Evolutionary conservation across 257 asterid genomes (phyloP).

Genomic region (Scutellaria minor): DNA sequence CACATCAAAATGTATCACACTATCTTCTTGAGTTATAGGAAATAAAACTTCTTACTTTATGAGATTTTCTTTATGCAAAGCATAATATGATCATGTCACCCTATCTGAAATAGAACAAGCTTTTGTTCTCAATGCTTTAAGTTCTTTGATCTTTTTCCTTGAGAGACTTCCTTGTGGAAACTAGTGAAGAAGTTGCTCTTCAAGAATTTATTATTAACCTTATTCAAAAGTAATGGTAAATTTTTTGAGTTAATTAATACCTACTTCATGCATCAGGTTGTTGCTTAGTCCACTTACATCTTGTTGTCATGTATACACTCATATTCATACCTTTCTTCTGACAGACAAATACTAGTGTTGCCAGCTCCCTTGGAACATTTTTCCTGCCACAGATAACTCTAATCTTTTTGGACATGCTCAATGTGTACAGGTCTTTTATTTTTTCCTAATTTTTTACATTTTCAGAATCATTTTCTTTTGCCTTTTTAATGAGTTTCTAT

Average conservation of each 20-base stretch:
- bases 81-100: neutral
- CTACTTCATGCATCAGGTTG: neutral
- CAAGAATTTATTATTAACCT: conserved; percentile 9
- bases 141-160: neutral
- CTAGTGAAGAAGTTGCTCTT: neutral
- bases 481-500: neutral
- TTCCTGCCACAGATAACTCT: conserved; percentile 84
- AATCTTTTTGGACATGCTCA: conserved; percentile 95
- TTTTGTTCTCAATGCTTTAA: conserved; percentile 13
- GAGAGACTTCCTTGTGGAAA: neutral
- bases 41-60: neutral
- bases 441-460: conserved; percentile 2
- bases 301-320: conserved; percentile 10
- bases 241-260: neutral
- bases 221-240: neutral
- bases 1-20: neutral
- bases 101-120: neutral
- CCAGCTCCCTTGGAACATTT: conserved; percentile 85
- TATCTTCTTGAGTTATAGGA: neutral
- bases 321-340: conserved; percentile 30
- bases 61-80: neutral
- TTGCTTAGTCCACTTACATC: neutral
- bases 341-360: conserved; percentile 97
- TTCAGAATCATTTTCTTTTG: conserved; percentile 2
- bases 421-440: conserved; percentile 76